Evolutionary conservation across 2,329 filamentous ascomycete genomes (phyloP), one percentile per base, ranked within the genome.

Genomic region (Coleophoma cylindrospora): DNA sequence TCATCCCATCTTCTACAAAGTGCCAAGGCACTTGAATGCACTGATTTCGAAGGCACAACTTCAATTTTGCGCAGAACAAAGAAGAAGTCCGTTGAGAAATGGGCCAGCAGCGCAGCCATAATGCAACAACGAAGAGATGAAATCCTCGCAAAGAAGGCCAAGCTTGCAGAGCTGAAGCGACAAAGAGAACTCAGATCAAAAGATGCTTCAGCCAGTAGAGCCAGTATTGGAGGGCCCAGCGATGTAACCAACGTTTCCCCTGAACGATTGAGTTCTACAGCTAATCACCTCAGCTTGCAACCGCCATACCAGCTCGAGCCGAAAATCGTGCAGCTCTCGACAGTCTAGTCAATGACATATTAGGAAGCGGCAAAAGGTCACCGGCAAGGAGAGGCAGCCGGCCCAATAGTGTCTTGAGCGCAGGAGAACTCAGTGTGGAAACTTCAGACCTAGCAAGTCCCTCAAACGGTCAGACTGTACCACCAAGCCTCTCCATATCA

Each of bases 71-170:
- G 27, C 27, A 3, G 7, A 27, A 27, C 27, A 10, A 27, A 27
- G 27, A 27, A 27, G 3, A 27, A 27, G 3, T 27, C n/a, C 32
- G 17, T 37, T 48, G 43, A 51, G 58, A 58, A 22, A 63, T 63
- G 61, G 61, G 61, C 56, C 55, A 55, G 50, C 46, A 46, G 57
- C 53, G 54, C 54, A 55, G 53, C 32, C 38, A 64, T 59, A 54
- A 86, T 86, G 77, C 83, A 83, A 68, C 75, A 91, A 77, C 87
- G 91, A 63, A 87, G 90, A 75, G 91, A 96, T 76, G 94, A 99
- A 76, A 96, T 99, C 61, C 76, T 94, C 62, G 91, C 91, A 60
- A 99, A 99, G 75, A 92, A 89, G 76, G 92, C 91, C 56, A 96
- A 94, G 77, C 89, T 99, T 63, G 91, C 89, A 45, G 94, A 97